Evolutionary conservation across 108 stramenopile species (phyloP).

Genomic region (Aurantiochytrium sp.): DNA sequence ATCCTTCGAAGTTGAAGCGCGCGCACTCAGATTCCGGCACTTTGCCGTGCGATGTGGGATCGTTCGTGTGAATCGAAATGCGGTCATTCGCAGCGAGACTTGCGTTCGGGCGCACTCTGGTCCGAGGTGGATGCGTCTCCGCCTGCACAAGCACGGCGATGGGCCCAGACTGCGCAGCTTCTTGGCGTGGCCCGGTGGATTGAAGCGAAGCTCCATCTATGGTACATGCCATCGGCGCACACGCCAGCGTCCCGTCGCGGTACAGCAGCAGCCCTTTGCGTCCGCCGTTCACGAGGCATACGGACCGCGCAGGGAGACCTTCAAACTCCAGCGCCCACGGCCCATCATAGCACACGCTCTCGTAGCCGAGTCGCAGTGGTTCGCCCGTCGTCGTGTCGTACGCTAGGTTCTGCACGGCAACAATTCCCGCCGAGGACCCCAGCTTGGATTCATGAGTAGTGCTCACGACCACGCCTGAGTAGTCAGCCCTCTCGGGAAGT

Average conservation of each 20-base stretch:
- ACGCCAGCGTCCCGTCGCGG: neutral
- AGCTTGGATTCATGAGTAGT: neutral
- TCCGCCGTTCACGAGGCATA: neutral
- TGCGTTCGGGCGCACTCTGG: too few relatives aligned
- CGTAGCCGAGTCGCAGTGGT: neutral
- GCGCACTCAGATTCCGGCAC: too few relatives aligned
- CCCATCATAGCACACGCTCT: neutral
- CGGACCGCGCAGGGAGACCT: neutral
- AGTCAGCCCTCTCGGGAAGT: neutral
- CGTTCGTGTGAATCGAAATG: too few relatives aligned
- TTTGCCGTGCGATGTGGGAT: too few relatives aligned
- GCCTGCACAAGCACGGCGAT: neutral
- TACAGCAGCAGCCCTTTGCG: neutral
- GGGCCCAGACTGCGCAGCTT: neutral
- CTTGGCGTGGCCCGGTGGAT: too few relatives aligned
- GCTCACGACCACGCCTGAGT: neutral
- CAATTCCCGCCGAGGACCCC: neutral
- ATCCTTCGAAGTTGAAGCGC: neutral
- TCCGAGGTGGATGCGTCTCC: neutral
- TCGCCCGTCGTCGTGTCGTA: neutral
- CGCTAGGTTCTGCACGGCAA: neutral
- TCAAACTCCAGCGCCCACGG: neutral
- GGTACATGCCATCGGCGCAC: neutral
- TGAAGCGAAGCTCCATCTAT: too few relatives aligned
- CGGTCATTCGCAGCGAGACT: neutral